These are phyloP conservation scores for Triticum dicoccoides DNA, from an alignment of 176 grass and related monocot genomes.

Conservation along the genomic window DNA sequence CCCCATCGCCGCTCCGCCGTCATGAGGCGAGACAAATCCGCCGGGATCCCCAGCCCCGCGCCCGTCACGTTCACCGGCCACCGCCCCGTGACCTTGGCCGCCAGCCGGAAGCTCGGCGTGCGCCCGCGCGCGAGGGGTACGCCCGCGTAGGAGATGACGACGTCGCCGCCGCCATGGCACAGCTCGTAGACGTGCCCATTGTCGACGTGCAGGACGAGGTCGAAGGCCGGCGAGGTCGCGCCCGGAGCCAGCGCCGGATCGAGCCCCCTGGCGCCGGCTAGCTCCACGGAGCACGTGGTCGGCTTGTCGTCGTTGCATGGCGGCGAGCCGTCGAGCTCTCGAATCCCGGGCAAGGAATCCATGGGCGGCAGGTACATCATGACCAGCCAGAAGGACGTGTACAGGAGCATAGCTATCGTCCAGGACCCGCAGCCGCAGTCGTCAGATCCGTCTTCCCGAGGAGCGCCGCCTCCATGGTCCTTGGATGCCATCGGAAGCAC, in stretches of 20 bases:
- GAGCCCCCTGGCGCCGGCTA: constrained; percentile 18
- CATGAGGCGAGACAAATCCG: constrained; percentile 7
- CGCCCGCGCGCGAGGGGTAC: constrained; percentile 23
- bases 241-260: neutral
- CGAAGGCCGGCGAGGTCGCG: constrained; percentile 7
- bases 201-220: constrained; percentile 11
- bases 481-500: neutral
- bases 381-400: neutral
- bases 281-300: constrained; percentile 20
- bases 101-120: neutral
- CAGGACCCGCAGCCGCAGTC: neutral
- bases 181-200: constrained; percentile 4
- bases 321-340: neutral
- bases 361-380: neutral
- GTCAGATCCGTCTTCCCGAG: neutral
- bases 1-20: neutral
- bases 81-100: neutral
- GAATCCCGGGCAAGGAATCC: neutral
- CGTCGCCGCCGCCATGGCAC: neutral
- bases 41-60: constrained; percentile 2
- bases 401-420: neutral
- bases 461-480: neutral
- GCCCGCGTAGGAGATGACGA: constrained; percentile 25
- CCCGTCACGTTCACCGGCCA: constrained; percentile 6
- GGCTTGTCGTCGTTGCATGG: neutral